Percentiles rank a stretch among this genome's conserved stretches.
Evolutionary conservation across 345 rosid genomes (phyloP).

Genomic region (rapeseed (Brassica napus)): Da-Ae NC_063451.1:37959001-37959500

Average conservation of each 20-base stretch:
- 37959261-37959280: conserved; percentile 98
- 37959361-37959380: conserved; percentile 1
- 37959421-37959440: conserved; percentile 89
- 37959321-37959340: conserved; percentile 93
- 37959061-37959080: conserved; percentile 60
- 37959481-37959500: conserved; percentile 73
- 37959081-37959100: conserved; percentile 85
- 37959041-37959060: conserved; percentile 7
- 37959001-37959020: not conserved
- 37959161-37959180: conserved; percentile 52
- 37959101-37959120: conserved; percentile 98
- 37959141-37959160: conserved; percentile 89
- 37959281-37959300: conserved; percentile 94
- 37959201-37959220: not conserved
- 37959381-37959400: not conserved
- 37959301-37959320: conserved; percentile 91
- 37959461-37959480: conserved; percentile 82
- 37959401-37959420: conserved; percentile 1
- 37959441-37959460: conserved; percentile 92
- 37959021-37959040: conserved; percentile 11
- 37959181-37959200: conserved; percentile 14
- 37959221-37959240: conserved; percentile 12
- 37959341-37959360: not conserved
- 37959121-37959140: conserved; percentile 94
- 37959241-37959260: conserved; percentile 87